Conservation (phyloP, 23 red algal species). For the Gracilaria vermiculophylla region DNA sequence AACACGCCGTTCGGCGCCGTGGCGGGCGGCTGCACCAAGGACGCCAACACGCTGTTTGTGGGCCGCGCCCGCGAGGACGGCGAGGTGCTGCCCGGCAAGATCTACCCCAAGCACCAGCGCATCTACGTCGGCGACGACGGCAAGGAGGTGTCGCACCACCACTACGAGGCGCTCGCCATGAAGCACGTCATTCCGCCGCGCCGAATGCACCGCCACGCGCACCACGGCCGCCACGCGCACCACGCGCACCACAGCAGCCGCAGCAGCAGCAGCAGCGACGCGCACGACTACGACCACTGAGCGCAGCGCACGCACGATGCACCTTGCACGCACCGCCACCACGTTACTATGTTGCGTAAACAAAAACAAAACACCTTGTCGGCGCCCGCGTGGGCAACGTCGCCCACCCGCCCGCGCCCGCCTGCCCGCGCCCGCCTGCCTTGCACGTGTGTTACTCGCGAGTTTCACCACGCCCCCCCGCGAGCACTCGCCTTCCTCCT, state of each 20-base stretch:
- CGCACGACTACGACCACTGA: neutral
- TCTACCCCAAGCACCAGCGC: neutral
- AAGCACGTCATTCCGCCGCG: neutral
- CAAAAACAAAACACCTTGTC: neutral
- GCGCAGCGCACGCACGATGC: too few species aligned
- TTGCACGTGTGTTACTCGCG: neutral
- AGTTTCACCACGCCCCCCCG: neutral
- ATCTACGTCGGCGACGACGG: neutral
- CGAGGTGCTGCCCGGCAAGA: neutral
- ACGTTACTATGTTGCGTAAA: neutral
- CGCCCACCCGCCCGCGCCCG: too few species aligned
- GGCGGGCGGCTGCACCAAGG: neutral
- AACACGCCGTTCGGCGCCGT: neutral
- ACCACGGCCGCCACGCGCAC: neutral
- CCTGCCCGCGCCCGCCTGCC: too few species aligned
- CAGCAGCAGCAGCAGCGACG: too few species aligned
- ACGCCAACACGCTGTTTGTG: neutral
- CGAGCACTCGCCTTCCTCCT: neutral
- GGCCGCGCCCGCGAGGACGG: neutral
- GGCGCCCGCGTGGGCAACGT: too few species aligned
- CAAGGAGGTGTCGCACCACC: neutral
- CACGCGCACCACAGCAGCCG: neutral
- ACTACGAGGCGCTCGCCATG: constrained; percentile 4
- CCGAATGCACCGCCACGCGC: neutral
- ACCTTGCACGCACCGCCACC: too few species aligned